Base-by-base conservation (phyloP, 495 filamentous ascomycete species). In the Rhypophila decipiens region DNA sequence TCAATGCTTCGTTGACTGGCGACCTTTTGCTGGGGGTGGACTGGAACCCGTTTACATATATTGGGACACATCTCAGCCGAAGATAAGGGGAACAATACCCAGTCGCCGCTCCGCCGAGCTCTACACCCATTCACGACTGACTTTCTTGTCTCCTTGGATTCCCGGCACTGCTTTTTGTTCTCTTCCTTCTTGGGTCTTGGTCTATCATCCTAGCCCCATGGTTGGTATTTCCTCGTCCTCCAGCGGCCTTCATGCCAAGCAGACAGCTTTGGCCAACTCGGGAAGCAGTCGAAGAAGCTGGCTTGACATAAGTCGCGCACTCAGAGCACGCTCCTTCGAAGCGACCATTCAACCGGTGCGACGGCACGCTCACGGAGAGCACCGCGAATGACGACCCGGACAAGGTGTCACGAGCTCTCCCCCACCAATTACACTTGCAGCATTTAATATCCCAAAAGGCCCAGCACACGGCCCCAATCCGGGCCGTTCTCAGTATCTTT, bases 401-500 rank as follows among this genome's bases (percentile, higher is more conserved):
- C 44, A 38, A 33, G 23, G 46, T 59, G 59, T 62, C 59, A 62
- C 56, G 50, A 51, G 59, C 46, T 7, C 24, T 47, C 23, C 39
- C 51, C 37, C 44, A 47, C 59, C 59, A 61, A 61, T 61, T 44
- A 36, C 45, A 48, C 35, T 24, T 56, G 56, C 59, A n/a, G n/a
- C n/a, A 61, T 53, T 61, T 58, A 61, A 61, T 58, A 49, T 58
- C 45, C 48, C 47, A 27, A 40, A 44, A 47, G 10, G 39, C 41
- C 39, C 53, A 42, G 31, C 24, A 46, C 18, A 36, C 18, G 41
- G 43, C 42, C 43, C 27, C 22, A 42, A 31, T 31, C 27, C 27
- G 22, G 38, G 43, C 41, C n/a, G n/a, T n/a, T n/a, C n/a, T n/a
- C n/a, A n/a, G n/a, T n/a, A n/a, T n/a, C n/a, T n/a, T n/a, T n/a